Conservation (phyloP, 1,284 basidiomycete species). For the Malassezia slooffiae region DNA sequence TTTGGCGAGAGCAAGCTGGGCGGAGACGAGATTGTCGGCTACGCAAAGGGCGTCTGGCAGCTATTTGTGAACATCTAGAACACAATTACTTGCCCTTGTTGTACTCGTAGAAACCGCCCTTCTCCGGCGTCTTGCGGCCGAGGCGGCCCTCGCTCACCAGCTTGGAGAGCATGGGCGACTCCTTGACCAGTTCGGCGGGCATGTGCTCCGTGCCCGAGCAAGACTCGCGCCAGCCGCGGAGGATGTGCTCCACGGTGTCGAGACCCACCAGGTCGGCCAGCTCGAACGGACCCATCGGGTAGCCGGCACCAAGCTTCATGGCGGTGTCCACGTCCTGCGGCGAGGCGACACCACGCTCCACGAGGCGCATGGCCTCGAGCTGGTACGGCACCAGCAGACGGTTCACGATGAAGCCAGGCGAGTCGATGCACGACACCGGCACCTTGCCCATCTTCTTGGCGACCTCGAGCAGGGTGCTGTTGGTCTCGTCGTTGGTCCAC, state of each 20-base stretch:
- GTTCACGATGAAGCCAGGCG: slow-evolving; percentile 52
- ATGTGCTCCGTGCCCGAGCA: slow-evolving; percentile 48
- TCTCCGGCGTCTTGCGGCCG: slow-evolving; percentile 52
- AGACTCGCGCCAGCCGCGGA: slow-evolving; percentile 52
- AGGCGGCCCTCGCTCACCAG: slow-evolving; percentile 52
- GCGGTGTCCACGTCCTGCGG: slow-evolving; percentile 54
- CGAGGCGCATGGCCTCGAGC: slow-evolving; percentile 54
- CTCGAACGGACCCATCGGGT: slow-evolving; percentile 52
- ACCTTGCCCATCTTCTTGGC: slow-evolving; percentile 52
- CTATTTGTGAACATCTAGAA: slow-evolving; percentile 51
- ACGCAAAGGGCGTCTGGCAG: slow-evolving; percentile 71
- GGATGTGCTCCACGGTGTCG: slow-evolving; percentile 50
- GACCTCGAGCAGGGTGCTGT: slow-evolving; percentile 50
- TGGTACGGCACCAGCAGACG: slow-evolving; percentile 52
- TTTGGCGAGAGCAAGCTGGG: slow-evolving; percentile 84
- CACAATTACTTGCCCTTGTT: slow-evolving; percentile 5
- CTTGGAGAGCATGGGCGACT: slow-evolving; percentile 50
- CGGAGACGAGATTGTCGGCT: slow-evolving; percentile 76
- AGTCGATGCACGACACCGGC: slow-evolving; percentile 53
- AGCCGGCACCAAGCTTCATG: slow-evolving; percentile 55
- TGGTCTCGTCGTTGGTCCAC: slow-evolving; percentile 51
- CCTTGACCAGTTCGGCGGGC: slow-evolving; percentile 49
- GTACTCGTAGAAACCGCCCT: slow-evolving; percentile 50
- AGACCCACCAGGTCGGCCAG: slow-evolving; percentile 54
- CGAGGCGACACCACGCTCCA: slow-evolving; percentile 54